These are phyloP conservation scores for Paspalum vaginatum DNA, from an alignment of 176 grass and related monocot genomes.

Conservation along the genomic window DNA sequence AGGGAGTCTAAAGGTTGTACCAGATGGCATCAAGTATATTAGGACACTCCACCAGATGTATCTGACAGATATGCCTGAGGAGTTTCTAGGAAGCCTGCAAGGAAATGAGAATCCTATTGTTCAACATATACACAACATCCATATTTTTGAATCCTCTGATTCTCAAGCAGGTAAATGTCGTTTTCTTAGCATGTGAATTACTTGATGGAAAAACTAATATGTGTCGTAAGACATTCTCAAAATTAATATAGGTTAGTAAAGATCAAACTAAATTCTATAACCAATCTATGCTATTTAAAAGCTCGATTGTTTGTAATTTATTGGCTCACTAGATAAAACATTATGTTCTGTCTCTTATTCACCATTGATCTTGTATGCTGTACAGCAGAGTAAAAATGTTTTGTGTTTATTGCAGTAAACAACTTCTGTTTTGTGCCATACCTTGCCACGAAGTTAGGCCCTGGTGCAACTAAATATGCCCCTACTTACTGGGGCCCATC, in stretches of 20 bases:
- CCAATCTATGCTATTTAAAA: neutral
- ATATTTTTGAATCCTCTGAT: conserved; percentile 34
- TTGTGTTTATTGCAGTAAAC: conserved; percentile 16
- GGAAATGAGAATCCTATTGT: conserved; percentile 26
- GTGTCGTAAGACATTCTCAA: neutral
- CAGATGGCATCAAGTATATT: conserved; percentile 38
- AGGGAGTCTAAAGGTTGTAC: conserved; percentile 42
- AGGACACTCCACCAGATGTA: conserved; percentile 35
- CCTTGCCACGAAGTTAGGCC: conserved; percentile 28
- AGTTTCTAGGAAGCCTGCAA: conserved; percentile 39
- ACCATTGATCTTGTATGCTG: neutral
- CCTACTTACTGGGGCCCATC: neutral
- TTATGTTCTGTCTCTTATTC: neutral
- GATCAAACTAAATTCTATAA: neutral
- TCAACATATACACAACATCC: conserved; percentile 37
- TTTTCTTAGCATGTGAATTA: neutral
- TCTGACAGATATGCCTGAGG: conserved; percentile 30
- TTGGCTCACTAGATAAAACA: neutral
- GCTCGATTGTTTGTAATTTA: neutral
- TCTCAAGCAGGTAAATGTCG: conserved; percentile 36
- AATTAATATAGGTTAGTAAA: neutral
- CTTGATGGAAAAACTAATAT: neutral
- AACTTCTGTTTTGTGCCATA: neutral
- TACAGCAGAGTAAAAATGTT: neutral
- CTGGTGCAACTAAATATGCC: conserved; percentile 15